Evolutionary conservation across 2,329 filamentous ascomycete species (phyloP).

Genomic region (Colletotrichum gigasporum): DNA sequence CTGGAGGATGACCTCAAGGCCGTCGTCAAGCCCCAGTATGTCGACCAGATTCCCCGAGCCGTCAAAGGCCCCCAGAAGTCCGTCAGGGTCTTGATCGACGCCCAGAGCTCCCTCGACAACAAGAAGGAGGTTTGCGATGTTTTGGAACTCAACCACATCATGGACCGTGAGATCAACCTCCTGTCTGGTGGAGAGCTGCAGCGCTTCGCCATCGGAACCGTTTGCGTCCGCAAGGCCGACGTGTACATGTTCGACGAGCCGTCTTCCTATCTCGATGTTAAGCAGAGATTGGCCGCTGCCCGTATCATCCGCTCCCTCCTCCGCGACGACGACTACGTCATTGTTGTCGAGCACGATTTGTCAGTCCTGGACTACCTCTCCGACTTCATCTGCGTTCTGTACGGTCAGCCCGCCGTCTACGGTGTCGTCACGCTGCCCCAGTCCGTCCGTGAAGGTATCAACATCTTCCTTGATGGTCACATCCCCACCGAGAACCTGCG

Average conservation of each 20-base stretch:
- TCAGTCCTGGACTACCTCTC: slow-evolving; percentile 98
- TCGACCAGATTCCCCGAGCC: slow-evolving; percentile 95
- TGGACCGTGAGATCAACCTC: slow-evolving; percentile 88
- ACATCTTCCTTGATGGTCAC: slow-evolving; percentile 98
- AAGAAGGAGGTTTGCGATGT: slow-evolving; percentile 83
- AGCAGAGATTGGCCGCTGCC: slow-evolving; percentile 94
- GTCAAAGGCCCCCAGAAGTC: slow-evolving; percentile 84
- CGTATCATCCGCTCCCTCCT: slow-evolving; percentile 92
- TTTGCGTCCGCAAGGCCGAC: slow-evolving; percentile 95
- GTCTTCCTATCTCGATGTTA: slow-evolving; percentile 98
- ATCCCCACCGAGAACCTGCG: slow-evolving; percentile 98
- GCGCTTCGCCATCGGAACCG: slow-evolving; percentile 95
- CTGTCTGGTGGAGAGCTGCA: slow-evolving; percentile 98
- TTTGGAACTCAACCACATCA: slow-evolving; percentile 87
- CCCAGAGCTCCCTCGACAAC: slow-evolving; percentile 81
- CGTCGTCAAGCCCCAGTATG: slow-evolving; percentile 98
- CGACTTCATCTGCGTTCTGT: slow-evolving; percentile 97
- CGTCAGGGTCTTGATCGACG: slow-evolving; percentile 81
- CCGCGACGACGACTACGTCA: slow-evolving; percentile 91
- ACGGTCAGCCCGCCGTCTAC: slow-evolving; percentile 94
- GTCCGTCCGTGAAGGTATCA: slow-evolving; percentile 98
- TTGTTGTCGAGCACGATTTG: slow-evolving; percentile 99
- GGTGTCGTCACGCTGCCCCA: slow-evolving; percentile 96
- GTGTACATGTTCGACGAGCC: slow-evolving; percentile 99
- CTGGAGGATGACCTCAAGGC: slow-evolving; percentile 97